Evolutionary conservation across 1,284 basidiomycete species (phyloP).

Genomic region (Puccinia polysora): DNA sequence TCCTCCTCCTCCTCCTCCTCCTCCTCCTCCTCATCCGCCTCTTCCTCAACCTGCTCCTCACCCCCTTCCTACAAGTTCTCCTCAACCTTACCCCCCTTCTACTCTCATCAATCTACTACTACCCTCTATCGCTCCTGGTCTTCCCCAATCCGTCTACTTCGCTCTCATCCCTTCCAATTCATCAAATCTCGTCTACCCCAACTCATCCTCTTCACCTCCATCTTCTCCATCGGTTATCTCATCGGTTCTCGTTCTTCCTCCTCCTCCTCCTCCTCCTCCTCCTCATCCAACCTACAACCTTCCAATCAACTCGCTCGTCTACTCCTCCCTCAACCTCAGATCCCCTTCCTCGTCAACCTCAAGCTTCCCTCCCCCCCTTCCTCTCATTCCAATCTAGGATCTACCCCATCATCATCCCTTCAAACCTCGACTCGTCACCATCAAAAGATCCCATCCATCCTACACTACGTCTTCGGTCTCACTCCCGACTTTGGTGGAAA

Average conservation of each 20-base stretch:
- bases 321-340: constrained; percentile 7
- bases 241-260: constrained; percentile 1
- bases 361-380: not conserved
- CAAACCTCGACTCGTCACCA: not conserved
- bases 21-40: constrained; percentile 11
- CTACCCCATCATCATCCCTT: not conserved
- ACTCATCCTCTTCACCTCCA: not conserved
- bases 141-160: not conserved
- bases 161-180: constrained; percentile 1
- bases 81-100: not conserved
- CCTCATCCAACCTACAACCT: too few relatives aligned
- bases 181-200: not conserved
- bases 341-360: constrained; percentile 23
- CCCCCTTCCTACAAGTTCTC: constrained; percentile 15
- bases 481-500: constrained; percentile 42
- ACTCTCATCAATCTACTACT: too few relatives aligned
- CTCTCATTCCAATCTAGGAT: not conserved
- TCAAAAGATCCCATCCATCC: constrained; percentile 14
- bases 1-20: constrained; percentile 12
- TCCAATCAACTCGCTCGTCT: constrained; percentile 7
- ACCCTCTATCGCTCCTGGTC: not conserved
- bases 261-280: not conserved
- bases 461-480: constrained; percentile 42
- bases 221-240: constrained; percentile 27
- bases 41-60: constrained; percentile 16